Conservation (phyloP, 2,329 filamentous ascomycete genomes). For the Aspergillus puulaauensis region DNA sequence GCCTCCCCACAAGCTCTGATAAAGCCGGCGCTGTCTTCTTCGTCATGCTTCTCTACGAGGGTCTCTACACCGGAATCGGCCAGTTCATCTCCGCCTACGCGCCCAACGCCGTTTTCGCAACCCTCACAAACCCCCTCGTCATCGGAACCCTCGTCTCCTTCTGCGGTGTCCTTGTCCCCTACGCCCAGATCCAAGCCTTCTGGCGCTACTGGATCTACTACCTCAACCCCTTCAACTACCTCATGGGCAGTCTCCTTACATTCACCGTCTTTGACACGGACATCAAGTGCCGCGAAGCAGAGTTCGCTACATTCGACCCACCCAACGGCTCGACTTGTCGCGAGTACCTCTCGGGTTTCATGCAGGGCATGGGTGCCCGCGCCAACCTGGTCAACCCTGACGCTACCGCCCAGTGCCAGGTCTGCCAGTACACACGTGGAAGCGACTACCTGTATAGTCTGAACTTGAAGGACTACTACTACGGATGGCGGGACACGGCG, state of each 20-base stretch:
- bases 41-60: constrained; percentile 70
- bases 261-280: constrained; percentile 26
- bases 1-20: constrained; percentile 41
- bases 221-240: constrained; percentile 32
- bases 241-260: constrained; percentile 29
- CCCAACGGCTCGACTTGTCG: constrained; percentile 52
- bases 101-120: constrained; percentile 64
- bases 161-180: constrained; percentile 32
- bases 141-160: constrained; percentile 46
- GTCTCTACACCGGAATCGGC: constrained; percentile 70
- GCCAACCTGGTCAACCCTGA: constrained; percentile 61
- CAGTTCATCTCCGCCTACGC: constrained; percentile 79
- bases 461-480: constrained; percentile 61
- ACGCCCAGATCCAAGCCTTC: constrained; percentile 29
- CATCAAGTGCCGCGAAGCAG: constrained; percentile 23
- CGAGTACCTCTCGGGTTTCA: constrained; percentile 56
- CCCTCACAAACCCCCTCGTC: constrained; percentile 73
- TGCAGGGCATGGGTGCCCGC: constrained; percentile 46
- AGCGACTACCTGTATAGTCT: constrained; percentile 60
- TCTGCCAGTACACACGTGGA: constrained; percentile 61
- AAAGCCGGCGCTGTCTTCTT: constrained; percentile 56
- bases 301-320: constrained; percentile 32
- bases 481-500: constrained; percentile 65
- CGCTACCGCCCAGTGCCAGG: constrained; percentile 54
- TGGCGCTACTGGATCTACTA: constrained; percentile 36